These are phyloP conservation scores for Puccinellia tenuiflora DNA, from an alignment of 176 grass and related monocot genomes.

Conservation along the genomic window DNA sequence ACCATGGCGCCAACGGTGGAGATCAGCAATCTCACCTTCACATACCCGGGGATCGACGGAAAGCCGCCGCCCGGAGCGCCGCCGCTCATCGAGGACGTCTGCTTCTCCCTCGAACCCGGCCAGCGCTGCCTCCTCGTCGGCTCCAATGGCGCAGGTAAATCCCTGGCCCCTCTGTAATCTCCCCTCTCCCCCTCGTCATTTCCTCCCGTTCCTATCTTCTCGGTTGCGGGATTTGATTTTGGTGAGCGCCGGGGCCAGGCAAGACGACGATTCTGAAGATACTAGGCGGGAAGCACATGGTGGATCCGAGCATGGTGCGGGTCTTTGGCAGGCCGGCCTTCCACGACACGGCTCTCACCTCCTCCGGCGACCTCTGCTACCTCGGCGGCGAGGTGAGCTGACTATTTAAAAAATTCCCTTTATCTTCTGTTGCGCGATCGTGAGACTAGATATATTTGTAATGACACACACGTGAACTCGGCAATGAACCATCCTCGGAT, in stretches of 20 bases:
- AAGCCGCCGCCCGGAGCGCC: slow-evolving; percentile 67
- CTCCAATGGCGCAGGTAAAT: slow-evolving; percentile 79
- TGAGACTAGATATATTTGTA: background rate
- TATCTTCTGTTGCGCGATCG: background rate
- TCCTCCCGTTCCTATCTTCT: background rate
- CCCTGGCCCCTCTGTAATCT: background rate
- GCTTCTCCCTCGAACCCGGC: slow-evolving; percentile 57
- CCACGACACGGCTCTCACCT: slow-evolving; percentile 83
- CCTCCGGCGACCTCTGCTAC: slow-evolving; percentile 89
- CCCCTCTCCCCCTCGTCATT: background rate
- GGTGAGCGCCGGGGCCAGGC: slow-evolving; percentile 31
- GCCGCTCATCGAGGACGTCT: slow-evolving; percentile 80
- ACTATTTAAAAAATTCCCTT: background rate
- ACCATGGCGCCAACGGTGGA: slow-evolving; percentile 49
- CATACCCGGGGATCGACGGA: slow-evolving; percentile 90
- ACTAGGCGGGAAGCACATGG: slow-evolving; percentile 98
- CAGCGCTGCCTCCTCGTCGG: slow-evolving; percentile 86
- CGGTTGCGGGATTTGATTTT: slow-evolving; percentile 17
- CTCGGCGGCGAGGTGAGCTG: slow-evolving; percentile 73
- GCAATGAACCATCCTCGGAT: background rate
- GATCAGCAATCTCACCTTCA: slow-evolving; percentile 79
- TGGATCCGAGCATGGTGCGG: slow-evolving; percentile 91
- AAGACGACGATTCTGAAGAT: slow-evolving; percentile 98
- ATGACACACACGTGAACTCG: background rate
- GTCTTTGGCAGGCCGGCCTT: slow-evolving; percentile 81